phyloP scores from a whole-genome alignment of 1,284 basidiomycete species.

The Fomitopsis palustris region DNA sequence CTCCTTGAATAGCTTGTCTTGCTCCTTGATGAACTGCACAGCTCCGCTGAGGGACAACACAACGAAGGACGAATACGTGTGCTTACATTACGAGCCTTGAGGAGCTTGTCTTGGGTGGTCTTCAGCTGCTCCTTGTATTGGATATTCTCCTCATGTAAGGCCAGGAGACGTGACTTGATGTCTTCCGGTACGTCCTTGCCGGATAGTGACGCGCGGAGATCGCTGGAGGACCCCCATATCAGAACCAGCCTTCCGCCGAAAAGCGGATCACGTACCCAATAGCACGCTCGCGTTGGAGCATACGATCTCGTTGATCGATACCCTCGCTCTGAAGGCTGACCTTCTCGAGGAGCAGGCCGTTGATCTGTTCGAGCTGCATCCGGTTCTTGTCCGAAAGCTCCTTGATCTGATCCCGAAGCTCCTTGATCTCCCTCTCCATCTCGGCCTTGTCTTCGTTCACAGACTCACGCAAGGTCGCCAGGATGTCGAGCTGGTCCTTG shows the following conservation, averaged over 20 bases:
- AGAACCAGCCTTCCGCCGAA: no score
- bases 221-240: constrained; percentile 39
- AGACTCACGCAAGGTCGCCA: constrained; percentile 79
- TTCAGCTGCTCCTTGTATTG: constrained; percentile 70
- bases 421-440: constrained; percentile 66
- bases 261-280: constrained; percentile 54
- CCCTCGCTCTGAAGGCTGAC: constrained; percentile 86
- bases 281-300: constrained; percentile 78
- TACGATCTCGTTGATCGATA: constrained; percentile 79
- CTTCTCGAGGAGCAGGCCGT: constrained; percentile 85
- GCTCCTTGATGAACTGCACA: constrained; percentile 82
- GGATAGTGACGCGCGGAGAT: constrained; percentile 69
- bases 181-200: constrained; percentile 79
- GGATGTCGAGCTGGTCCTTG: constrained; percentile 82
- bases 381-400: constrained; percentile 81
- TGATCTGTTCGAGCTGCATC: constrained; percentile 91
- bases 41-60: neutral
- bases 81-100: constrained; percentile 74
- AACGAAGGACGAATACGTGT: neutral
- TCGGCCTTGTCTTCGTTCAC: constrained; percentile 84
- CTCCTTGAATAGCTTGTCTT: constrained; percentile 86
- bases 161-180: constrained; percentile 72
- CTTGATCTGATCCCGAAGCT: constrained; percentile 66
- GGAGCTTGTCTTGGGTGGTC: constrained; percentile 72
- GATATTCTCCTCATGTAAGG: constrained; percentile 75